Evolutionary conservation across 139 green algal species (phyloP).

Genomic region (Tetraselmis striata): DNA sequence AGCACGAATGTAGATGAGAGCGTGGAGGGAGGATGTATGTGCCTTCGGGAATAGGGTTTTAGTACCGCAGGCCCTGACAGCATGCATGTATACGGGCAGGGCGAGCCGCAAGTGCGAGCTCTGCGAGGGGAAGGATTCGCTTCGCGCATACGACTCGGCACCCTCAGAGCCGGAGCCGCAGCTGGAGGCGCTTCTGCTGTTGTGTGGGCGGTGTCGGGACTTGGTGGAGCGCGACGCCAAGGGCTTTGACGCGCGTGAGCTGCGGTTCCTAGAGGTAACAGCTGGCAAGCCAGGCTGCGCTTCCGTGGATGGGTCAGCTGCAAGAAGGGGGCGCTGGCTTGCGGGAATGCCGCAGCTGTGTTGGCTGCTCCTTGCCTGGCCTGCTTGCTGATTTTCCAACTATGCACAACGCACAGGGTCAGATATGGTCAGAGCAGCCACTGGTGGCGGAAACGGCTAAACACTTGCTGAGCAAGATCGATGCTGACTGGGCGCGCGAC

Average conservation of each 20-base stretch:
- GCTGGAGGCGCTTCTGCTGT: neutral
- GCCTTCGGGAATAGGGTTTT: neutral
- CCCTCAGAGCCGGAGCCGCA: neutral
- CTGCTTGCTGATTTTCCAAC: too few species aligned
- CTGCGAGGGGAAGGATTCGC: neutral
- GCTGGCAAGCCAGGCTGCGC: too few species aligned
- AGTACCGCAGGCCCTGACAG: too few species aligned
- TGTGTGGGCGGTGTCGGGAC: neutral
- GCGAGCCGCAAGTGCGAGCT: neutral
- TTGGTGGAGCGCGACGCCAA: neutral
- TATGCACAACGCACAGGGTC: neutral
- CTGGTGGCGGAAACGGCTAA: neutral
- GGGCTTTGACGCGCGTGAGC: neutral
- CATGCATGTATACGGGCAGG: too few species aligned
- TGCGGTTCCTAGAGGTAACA: neutral
- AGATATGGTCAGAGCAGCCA: neutral
- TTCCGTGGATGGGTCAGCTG: too few species aligned
- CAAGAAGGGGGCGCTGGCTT: too few species aligned
- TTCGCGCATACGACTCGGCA: neutral
- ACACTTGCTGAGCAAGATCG: neutral
- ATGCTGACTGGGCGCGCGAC: neutral
- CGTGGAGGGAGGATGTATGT: neutral
- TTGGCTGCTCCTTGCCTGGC: too few species aligned
- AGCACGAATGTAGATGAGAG: neutral
- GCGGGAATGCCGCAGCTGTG: too few species aligned